phyloP scores from a whole-genome alignment of 192 early-diverging fungal genomes.

The Pilaira anomala region DNA sequence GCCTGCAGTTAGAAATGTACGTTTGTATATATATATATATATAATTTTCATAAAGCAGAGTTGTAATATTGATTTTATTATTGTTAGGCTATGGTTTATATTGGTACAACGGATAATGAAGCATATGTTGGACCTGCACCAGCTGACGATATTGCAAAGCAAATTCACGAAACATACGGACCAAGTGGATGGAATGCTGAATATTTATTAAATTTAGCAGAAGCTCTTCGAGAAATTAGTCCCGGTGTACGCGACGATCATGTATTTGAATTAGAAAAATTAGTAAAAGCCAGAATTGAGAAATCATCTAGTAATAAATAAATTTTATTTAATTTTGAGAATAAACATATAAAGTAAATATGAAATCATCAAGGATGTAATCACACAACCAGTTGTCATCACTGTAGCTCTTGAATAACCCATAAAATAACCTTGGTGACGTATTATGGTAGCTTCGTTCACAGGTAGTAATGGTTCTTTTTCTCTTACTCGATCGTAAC shows the following conservation, averaged over 20 bases:
- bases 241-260: conserved; percentile 57
- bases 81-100: conserved; percentile 70
- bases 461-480: too few relatives aligned
- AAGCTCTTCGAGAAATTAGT: conserved; percentile 50
- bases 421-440: too few relatives aligned
- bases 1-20: conserved; percentile 54
- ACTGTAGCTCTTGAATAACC: too few relatives aligned
- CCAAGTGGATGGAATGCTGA: conserved; percentile 70
- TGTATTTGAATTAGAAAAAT: conserved; percentile 52
- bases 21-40: neutral
- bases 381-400: too few relatives aligned
- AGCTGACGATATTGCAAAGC: conserved; percentile 55
- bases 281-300: conserved; percentile 42
- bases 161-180: conserved; percentile 62
- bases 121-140: conserved; percentile 73
- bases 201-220: conserved; percentile 65
- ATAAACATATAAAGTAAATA: neutral
- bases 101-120: conserved; percentile 71
- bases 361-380: neutral
- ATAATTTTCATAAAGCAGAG: too few relatives aligned
- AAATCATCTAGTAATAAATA: neutral
- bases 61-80: neutral
- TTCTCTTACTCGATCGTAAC: too few relatives aligned
- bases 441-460: too few relatives aligned
- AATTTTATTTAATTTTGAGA: conserved; percentile 4